phyloP scores from a whole-genome alignment of 163 green algal genomes.

The Scenedesmus sp. region DNA sequence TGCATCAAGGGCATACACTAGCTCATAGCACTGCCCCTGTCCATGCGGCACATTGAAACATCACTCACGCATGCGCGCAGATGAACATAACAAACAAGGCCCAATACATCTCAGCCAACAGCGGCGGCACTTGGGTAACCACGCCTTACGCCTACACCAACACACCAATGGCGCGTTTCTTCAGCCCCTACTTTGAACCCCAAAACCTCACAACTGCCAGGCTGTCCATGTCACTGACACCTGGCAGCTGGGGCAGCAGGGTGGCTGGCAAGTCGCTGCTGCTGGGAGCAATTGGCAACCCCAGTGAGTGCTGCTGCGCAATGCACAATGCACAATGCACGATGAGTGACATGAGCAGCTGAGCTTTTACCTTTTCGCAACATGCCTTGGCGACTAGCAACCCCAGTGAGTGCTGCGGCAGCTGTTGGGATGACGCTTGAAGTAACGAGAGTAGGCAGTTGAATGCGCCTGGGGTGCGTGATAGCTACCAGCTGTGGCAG shows the following conservation, averaged over 20 bases:
- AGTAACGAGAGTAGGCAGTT: no score
- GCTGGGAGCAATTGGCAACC: slow-evolving; percentile 29
- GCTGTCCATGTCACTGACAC: slow-evolving; percentile 36
- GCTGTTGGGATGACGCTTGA: background rate
- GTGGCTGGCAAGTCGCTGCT: slow-evolving; percentile 34
- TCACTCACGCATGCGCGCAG: background rate
- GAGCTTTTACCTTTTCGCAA: no score
- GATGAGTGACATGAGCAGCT: no score
- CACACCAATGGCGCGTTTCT: slow-evolving; percentile 5
- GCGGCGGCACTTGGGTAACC: slow-evolving; percentile 53
- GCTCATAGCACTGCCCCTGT: background rate
- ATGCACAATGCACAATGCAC: background rate
- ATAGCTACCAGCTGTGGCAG: no score
- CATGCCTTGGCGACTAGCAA: no score
- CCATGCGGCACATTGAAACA: background rate
- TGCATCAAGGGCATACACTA: background rate
- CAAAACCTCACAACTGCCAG: slow-evolving; percentile 43
- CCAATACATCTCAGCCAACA: slow-evolving; percentile 56
- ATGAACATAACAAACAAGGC: slow-evolving; percentile 48
- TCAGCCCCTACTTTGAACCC: slow-evolving; percentile 49
- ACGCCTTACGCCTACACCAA: slow-evolving; percentile 39
- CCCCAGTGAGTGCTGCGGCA: no score
- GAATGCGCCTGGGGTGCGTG: no score
- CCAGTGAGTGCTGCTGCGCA: slow-evolving; percentile 3
- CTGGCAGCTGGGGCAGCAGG: slow-evolving; percentile 39